Evolutionary conservation across 345 rosid species (phyloP), one percentile per base, ranked within the genome.

Genomic region (Triadica sebifera): DNA sequence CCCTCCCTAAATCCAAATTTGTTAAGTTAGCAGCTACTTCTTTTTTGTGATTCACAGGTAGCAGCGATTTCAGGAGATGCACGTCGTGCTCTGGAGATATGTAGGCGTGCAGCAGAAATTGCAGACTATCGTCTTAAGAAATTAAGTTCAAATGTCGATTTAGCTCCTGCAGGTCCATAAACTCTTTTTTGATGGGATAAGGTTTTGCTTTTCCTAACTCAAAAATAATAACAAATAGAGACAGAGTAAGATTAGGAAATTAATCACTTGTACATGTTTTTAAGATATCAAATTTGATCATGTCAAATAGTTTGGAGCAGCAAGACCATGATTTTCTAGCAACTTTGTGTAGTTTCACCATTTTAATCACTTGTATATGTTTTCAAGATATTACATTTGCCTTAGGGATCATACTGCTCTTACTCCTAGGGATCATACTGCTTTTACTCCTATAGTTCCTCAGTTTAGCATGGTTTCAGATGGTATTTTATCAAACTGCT

Each of bases 51-150:
- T 47, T 47, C 53, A 4, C 75, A 91, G 93, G 98, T 94, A 52
- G 98, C 98, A 77, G 98, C 98, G 8, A 87, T 92, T 61, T 94
- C 98, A 45, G 98, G 98, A 74, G 98, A 94, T 79, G 98, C 98
- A 74, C 90, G 98, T 46, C 97, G 97, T 70, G 98, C 94, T 2
- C 84, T 94, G 70, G 98, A 94, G 89, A 94, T 94, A 80, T 92
- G 98, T 81, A 91, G 98, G 73, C 94, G 95, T 17, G 98, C 98
- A 68, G 98, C 98, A 38, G 98, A 94, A 82, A 84, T 94, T 73
- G 86, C 98, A 47, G 97, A 94, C 82, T 85, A 85, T 81, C 89
- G 71, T 34, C 53, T 87, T 53, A 90, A 89, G 87, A 85, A 65
- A 38, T 78, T 70, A 61, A 65, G 69, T 70, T 37, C 59, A 3